Percentiles rank a stretch among this genome's conserved stretches.
These are phyloP conservation scores for Quercus ilex DNA, from an alignment of 306 rosid genomes.

Conservation along the genomic window DNA sequence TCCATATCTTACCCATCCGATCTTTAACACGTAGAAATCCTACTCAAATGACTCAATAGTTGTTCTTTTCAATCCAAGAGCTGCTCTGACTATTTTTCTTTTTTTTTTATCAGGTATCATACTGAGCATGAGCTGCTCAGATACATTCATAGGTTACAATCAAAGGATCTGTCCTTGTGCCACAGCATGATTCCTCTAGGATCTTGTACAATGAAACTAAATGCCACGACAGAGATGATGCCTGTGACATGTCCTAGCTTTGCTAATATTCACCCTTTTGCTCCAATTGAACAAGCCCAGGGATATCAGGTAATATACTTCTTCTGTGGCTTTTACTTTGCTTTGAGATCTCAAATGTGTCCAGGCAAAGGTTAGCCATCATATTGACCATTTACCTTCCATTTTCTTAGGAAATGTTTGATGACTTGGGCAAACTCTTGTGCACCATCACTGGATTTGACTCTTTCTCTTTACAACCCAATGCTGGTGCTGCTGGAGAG, in stretches of 20 bases:
- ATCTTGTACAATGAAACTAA: constrained; percentile 97
- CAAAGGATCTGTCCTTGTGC: constrained; percentile 89
- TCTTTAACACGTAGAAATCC: constrained; percentile 73
- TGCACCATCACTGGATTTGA: constrained; percentile 93
- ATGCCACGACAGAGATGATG: constrained; percentile 98
- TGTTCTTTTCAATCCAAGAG: constrained; percentile 10
- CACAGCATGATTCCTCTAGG: constrained; percentile 99
- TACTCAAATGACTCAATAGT: too few species aligned
- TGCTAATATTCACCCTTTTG: constrained; percentile 86
- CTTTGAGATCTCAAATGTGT: too few species aligned
- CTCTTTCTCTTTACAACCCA: constrained; percentile 98
- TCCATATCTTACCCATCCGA: constrained; percentile 77
- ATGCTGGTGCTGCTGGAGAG: constrained; percentile 99
- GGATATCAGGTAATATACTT: constrained; percentile 79
- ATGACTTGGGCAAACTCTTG: constrained; percentile 73
- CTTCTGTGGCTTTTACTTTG: constrained; percentile 14
- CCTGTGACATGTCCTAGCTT: constrained; percentile 98
- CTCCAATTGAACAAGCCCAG: constrained; percentile 80
- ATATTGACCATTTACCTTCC: too few species aligned
- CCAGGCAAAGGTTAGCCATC: too few species aligned
- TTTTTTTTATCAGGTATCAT: constrained; percentile 57
- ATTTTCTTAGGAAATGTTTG: constrained; percentile 71
- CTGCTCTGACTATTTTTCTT: constrained; percentile 20
- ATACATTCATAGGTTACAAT: constrained; percentile 70
- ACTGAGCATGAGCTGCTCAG: constrained; percentile 97